Evolutionary conservation across 805 yeast genomes (phyloP), one percentile per base, ranked within the genome.

Genomic region (Wickerhamomyces tratensis): DNA sequence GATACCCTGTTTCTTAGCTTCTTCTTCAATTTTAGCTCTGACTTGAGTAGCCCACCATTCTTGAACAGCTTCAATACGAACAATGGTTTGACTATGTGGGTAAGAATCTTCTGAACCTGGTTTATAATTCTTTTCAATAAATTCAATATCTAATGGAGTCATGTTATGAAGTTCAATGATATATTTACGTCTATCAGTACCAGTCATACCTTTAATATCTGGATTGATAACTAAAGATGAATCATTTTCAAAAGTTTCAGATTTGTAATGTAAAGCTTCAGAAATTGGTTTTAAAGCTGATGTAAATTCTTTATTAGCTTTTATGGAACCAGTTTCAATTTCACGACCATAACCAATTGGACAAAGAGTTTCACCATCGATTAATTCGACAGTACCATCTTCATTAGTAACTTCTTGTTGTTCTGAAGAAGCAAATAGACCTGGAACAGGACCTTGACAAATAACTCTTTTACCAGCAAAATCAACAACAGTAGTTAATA

Each of bases 371-470:
- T 50, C 52, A 36, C 54, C 62, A 27, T 59, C 66, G 34, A 62
- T 53, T 14, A 58, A 60, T 39, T 65, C 72, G 4, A 46, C 39
- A 35, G 61, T 64, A 27, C 64, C 68, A 35, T 64, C 72, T 36
- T 62, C 67, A 39, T 69, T 70, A 35, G 62, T 66, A 38, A 57
- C 58, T 29, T 56, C 56, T 35, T 57, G 60, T 20, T 67, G 59
- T 43, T 73, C 71, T 54, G 65, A 53, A 10, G 65, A 63, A 9
- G 62, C 51, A 43, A 67, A 64, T 35, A 70, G 58, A 46, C 98
- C 98, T 13, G 98, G 98, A 37, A 91, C 95, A 11, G 96, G 96
- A 12, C 96, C 86, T 67, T 91, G 98, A 60, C 95, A 86, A 35
- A 91, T 73, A 34, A 91, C 69, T 61, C 98, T 76, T 54, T 78